Base-by-base conservation (phyloP, 495 filamentous ascomycete genomes). In the Xylaria telfairii region DNA sequence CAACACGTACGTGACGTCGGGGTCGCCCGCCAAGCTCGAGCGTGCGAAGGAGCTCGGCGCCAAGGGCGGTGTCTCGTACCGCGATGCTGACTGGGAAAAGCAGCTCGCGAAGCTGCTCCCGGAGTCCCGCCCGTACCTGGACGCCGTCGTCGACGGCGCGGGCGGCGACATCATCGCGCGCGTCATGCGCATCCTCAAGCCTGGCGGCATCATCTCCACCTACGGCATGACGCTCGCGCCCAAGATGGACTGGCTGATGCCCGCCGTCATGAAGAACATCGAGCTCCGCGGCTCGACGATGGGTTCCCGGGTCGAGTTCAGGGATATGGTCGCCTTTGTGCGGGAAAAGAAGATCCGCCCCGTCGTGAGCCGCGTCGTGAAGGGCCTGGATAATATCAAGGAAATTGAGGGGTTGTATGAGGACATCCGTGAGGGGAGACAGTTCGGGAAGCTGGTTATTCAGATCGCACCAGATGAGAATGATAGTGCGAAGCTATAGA, bases 161-260 rank as follows among this genome's bases (percentile, higher is more conserved):
- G 92, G 92, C 21, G 92, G 92, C 34, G 90, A 93, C 77, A 79
- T 93, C n/a, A 82, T 92, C 32, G 81, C 83, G 21, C 88, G 85
- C 75, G 83, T 83, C 37, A 81, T 83, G 37, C 89, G 81, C 75
- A 56, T 93, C 34, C 76, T 92, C 65, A 89, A 90, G 77, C 66
- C 71, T 0, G 92, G 92, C 24, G 92, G 92, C 34, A 83, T 92
- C 37, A 85, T 95, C 69, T 84, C 88, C 5, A 80, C 86, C 54
- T 94, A 95, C 74, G 92, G 92, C 42, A 94, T 95, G 92, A 95
- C 92, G 13, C 82, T 91, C 3, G 85, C 84, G 15, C 92, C 92
- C 0, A 89, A 89, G 79, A 91, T 92, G 86, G 86, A 92, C 21
- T 94, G 89, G 81, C 72, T 83, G 17, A 93, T 94, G 88, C 74